A percentile compares a stretch with the other conserved stretches of the same genome.
These are phyloP conservation scores for Erysimum cheiri DNA, from an alignment of 441 rosid genomes.

Conservation along the genomic window DNA sequence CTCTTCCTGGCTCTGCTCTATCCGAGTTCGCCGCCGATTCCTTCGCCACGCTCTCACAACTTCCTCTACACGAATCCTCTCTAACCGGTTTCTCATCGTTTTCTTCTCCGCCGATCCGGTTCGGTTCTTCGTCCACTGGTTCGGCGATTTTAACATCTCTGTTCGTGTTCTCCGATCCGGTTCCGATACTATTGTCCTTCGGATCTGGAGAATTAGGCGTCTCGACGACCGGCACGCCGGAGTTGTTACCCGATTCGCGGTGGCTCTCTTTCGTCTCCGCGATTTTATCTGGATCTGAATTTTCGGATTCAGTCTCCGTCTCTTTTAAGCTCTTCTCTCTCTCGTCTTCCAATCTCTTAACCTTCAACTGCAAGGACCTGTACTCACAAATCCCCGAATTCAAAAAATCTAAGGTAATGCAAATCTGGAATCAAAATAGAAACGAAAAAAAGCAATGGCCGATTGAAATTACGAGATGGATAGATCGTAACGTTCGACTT, in stretches of 20 bases:
- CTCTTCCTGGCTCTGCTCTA: conserved; percentile 39
- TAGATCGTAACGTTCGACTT: conserved; percentile 56
- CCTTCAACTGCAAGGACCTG: conserved; percentile 70
- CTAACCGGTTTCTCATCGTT: conserved; percentile 32
- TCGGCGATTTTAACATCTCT: conserved; percentile 29
- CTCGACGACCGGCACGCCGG: conserved; percentile 44
- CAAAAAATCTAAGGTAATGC: not conserved
- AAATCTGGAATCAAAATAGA: not conserved
- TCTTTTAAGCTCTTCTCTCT: conserved; percentile 48
- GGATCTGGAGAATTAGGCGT: conserved; percentile 50
- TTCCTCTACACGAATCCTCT: conserved; percentile 51
- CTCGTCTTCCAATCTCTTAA: conserved; percentile 64
- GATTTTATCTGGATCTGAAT: conserved; percentile 44
- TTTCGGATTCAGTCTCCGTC: conserved; percentile 30
- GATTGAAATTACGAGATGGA: conserved; percentile 52
- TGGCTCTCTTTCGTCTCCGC: conserved; percentile 14
- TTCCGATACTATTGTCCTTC: conserved; percentile 35
- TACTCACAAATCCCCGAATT: not conserved
- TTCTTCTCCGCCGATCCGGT: conserved; percentile 12
- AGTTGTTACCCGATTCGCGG: conserved; percentile 18
- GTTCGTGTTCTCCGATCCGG: conserved; percentile 31
- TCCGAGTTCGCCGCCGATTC: conserved; percentile 46
- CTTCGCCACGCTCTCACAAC: conserved; percentile 51
- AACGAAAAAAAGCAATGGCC: not conserved
- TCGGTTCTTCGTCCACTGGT: conserved; percentile 21